Percentiles rank a stretch among this genome's conserved stretches.
Evolutionary conservation across 345 rosid genomes (phyloP).

Genomic region (Eucalyptus polybractea): DNA sequence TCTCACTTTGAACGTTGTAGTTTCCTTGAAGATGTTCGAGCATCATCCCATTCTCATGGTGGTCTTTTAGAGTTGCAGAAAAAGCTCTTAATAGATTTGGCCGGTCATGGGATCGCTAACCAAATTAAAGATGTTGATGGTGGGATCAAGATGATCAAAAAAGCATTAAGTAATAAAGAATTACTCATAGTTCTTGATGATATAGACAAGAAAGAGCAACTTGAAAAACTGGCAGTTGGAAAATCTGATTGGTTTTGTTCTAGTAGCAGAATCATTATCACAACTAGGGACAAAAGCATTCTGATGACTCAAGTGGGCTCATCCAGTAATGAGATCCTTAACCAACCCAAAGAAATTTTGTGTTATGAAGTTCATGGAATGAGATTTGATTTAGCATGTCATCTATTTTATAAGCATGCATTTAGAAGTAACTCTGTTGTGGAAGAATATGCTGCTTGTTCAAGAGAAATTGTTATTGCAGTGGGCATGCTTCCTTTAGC

Average conservation of each 20-base stretch:
- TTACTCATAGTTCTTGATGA: background rate
- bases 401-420: background rate
- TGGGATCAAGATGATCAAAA: background rate
- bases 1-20: background rate
- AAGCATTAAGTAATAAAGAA: background rate
- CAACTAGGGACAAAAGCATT: background rate
- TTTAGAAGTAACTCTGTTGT: fast-evolving
- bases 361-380: background rate
- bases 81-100: background rate
- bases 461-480: fast-evolving
- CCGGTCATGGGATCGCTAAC: background rate
- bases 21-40: background rate
- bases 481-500: background rate
- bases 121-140: background rate
- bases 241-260: background rate
- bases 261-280: background rate
- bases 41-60: background rate
- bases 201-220: background rate
- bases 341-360: background rate
- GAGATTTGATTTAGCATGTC: background rate
- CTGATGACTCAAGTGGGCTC: background rate
- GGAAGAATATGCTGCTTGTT: background rate
- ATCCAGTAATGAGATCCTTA: background rate
- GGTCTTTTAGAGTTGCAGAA: background rate
- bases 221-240: background rate